A percentile compares a stretch with the other conserved stretches of the same genome.
Evolutionary conservation across 768 basidiomycete genomes (phyloP).

Genomic region (Boletus reticulatus): DNA sequence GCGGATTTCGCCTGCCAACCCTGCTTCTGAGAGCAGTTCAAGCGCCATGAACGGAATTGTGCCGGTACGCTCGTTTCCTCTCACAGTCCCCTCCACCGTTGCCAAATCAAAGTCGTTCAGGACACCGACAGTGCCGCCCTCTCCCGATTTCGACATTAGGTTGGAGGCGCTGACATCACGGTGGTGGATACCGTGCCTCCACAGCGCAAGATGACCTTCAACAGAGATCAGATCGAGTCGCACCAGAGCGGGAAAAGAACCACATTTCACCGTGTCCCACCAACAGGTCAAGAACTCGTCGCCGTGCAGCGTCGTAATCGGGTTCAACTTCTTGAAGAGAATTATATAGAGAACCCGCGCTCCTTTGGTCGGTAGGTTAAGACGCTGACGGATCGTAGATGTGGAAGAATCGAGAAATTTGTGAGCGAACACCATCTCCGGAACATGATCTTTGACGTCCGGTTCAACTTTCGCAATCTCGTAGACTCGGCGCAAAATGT

Average conservation of each 20-base stretch:
- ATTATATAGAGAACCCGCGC: background rate
- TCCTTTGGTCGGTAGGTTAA: background rate
- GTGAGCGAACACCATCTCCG: no score
- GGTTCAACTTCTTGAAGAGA: background rate
- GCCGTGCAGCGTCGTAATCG: background rate
- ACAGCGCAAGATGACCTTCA: conserved; percentile 4
- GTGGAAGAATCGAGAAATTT: no score
- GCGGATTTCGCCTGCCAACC: background rate
- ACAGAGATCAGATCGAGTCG: no score
- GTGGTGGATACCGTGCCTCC: conserved; percentile 2
- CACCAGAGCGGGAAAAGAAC: no score
- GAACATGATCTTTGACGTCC: no score
- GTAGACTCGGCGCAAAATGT: no score
- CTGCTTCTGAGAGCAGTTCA: background rate
- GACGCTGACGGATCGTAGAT: background rate
- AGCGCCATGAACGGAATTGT: background rate
- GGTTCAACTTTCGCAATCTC: no score
- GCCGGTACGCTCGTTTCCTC: background rate
- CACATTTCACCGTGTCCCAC: conserved; percentile 6
- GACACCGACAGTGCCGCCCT: no score
- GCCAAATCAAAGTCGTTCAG: no score
- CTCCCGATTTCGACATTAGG: background rate
- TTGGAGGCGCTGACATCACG: background rate
- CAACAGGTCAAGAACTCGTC: background rate
- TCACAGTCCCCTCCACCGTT: no score